A percentile compares a stretch with the other conserved stretches of the same genome.
These are phyloP conservation scores for Carex arenaria DNA, from an alignment of 202 grass and related monocot species.

Conservation along the genomic window DNA sequence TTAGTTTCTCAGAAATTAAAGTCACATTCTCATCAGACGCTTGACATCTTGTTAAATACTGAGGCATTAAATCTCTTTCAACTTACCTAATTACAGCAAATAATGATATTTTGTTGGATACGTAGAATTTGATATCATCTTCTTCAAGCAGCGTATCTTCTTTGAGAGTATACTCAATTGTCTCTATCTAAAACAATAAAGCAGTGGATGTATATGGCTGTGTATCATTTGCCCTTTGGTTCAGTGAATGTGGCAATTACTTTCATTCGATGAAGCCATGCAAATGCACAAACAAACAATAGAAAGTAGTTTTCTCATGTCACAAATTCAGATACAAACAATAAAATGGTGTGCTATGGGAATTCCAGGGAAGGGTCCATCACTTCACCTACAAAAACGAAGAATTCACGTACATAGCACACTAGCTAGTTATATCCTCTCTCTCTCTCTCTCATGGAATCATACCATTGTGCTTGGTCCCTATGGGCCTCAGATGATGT, in stretches of 20 bases:
- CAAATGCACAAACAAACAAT: neutral
- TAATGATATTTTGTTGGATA: too few relatives aligned
- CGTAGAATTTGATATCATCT: too few relatives aligned
- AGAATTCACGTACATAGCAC: neutral
- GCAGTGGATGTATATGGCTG: too few relatives aligned
- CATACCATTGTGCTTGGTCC: conserved; percentile 65
- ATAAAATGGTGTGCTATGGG: neutral
- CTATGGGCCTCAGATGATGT: conserved; percentile 35
- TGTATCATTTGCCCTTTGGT: neutral
- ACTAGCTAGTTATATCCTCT: neutral
- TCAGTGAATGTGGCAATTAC: neutral
- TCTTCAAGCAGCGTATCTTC: too few relatives aligned
- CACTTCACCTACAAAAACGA: neutral
- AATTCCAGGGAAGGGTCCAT: neutral
- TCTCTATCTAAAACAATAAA: too few relatives aligned
- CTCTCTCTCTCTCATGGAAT: conserved; percentile 42
- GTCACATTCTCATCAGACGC: too few relatives aligned
- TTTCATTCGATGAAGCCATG: neutral
- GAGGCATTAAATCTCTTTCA: too few relatives aligned
- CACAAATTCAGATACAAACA: neutral
- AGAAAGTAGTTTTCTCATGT: neutral
- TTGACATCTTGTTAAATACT: too few relatives aligned
- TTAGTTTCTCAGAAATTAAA: neutral
- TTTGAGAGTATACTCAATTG: too few relatives aligned
- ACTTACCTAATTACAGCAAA: too few relatives aligned